Conservation (phyloP, 495 filamentous ascomycete species). For the Parathielavia appendiculata region DNA sequence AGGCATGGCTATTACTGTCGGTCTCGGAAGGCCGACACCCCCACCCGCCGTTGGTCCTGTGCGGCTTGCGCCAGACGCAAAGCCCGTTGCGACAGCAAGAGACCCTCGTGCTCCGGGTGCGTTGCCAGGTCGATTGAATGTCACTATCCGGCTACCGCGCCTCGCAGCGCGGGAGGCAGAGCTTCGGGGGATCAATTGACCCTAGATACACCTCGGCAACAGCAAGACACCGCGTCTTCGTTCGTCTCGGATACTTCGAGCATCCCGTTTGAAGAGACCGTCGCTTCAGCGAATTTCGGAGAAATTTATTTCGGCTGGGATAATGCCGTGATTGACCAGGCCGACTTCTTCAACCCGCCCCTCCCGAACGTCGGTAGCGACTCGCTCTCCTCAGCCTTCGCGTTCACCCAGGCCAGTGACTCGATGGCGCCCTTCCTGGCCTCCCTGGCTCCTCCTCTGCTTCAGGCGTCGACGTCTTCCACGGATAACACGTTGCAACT, state of each 20-base stretch:
- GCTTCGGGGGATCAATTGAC: too few species aligned
- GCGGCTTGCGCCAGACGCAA: conserved; percentile 7
- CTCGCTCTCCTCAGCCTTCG: neutral
- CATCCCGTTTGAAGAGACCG: too few species aligned
- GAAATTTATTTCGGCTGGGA: neutral
- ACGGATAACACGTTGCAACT: neutral
- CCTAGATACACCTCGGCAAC: too few species aligned
- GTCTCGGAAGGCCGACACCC: neutral
- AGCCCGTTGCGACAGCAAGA: conserved; percentile 6
- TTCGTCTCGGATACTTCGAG: too few species aligned
- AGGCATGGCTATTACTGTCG: conserved; percentile 13
- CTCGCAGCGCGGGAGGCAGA: too few species aligned
- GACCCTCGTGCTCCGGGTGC: conserved; percentile 5
- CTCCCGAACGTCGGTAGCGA: neutral
- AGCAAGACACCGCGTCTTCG: too few species aligned
- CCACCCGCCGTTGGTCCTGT: conserved; percentile 1
- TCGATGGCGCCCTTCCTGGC: too few species aligned
- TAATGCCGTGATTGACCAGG: neutral
- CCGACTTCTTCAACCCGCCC: neutral
- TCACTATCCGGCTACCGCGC: neutral
- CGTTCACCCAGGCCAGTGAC: neutral
- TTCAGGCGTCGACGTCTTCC: neutral
- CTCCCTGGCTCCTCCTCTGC: neutral
- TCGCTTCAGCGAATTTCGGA: neutral
- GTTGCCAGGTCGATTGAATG: neutral